phyloP scores from a whole-genome alignment of 208 protist species.

The Paratrypanosoma confusum region DNA sequence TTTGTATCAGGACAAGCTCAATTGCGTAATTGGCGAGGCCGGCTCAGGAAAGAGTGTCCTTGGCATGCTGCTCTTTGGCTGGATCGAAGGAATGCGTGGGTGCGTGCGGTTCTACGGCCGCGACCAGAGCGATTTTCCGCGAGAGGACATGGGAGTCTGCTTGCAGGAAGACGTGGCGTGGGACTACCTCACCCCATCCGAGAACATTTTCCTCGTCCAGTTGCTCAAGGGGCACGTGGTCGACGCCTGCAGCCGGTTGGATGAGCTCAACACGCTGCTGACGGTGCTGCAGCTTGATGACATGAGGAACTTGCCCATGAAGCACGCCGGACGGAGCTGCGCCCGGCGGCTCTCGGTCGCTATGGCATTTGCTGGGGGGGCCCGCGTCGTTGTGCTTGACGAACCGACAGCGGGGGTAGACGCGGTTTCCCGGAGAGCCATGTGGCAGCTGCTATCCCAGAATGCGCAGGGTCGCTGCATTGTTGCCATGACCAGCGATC shows the following conservation, averaged over 20 bases:
- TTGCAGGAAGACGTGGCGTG: constrained; percentile 72
- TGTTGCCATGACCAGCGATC: constrained; percentile 49
- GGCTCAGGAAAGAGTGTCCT: constrained; percentile 7
- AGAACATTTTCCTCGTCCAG: constrained; percentile 65
- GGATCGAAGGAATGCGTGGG: not conserved
- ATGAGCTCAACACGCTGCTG: constrained; percentile 7
- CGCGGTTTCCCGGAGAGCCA: constrained; percentile 17
- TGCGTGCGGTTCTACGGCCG: constrained; percentile 2
- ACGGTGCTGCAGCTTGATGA: constrained; percentile 10
- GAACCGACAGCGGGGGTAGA: constrained; percentile 36
- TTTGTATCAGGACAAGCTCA: constrained; percentile 13
- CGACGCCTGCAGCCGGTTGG: not conserved
- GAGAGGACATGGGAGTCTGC: constrained; percentile 57
- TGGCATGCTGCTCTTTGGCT: constrained; percentile 7
- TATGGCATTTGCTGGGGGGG: constrained; percentile 23
- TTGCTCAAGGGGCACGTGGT: constrained; percentile 34
- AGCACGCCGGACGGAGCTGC: constrained; percentile 8
- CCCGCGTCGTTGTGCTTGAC: constrained; percentile 20
- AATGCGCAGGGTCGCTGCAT: constrained; percentile 16
- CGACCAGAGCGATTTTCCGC: not conserved
- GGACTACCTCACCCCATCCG: constrained; percentile 46
- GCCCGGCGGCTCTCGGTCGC: constrained; percentile 21
- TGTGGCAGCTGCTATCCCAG: constrained; percentile 54
- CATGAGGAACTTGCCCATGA: constrained; percentile 4
- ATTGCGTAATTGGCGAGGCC: constrained; percentile 10